phyloP scores from a whole-genome alignment of 1,284 basidiomycete genomes.

The Trametes pubescens region DNA sequence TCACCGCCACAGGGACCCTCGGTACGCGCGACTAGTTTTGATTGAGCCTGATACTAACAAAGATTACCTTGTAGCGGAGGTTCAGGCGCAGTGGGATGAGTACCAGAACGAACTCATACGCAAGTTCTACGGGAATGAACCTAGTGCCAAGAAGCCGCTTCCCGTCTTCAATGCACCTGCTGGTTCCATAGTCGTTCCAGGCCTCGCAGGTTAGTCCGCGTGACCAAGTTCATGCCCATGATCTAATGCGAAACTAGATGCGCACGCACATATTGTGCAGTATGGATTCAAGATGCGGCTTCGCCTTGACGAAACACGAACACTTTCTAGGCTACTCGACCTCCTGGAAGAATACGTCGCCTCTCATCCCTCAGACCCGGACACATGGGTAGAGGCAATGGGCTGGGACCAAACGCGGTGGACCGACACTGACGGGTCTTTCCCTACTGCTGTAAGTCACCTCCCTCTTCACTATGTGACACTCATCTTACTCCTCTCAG shows the following conservation, averaged over 20 bases:
- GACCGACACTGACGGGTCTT: slow-evolving; percentile 59
- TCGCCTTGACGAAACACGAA: slow-evolving; percentile 65
- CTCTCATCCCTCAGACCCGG: slow-evolving; percentile 55
- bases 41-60: slow-evolving; percentile 6
- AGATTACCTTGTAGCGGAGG: slow-evolving; percentile 35
- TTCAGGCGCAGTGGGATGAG: slow-evolving; percentile 39
- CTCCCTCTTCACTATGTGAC: neutral
- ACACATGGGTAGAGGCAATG: slow-evolving; percentile 83
- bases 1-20: slow-evolving; percentile 64
- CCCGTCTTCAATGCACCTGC: slow-evolving; percentile 52
- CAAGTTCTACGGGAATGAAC: slow-evolving; percentile 43
- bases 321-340: slow-evolving; percentile 68
- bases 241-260: slow-evolving; percentile 56
- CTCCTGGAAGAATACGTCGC: slow-evolving; percentile 70
- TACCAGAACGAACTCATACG: slow-evolving; percentile 41
- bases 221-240: neutral
- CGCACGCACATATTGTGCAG: slow-evolving; percentile 80
- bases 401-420: slow-evolving; percentile 95
- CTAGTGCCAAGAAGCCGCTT: slow-evolving; percentile 45
- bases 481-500: slow-evolving; percentile 51
- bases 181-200: slow-evolving; percentile 68
- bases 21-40: slow-evolving; percentile 40
- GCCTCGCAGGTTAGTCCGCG: slow-evolving; percentile 63
- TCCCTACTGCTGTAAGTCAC: slow-evolving; percentile 78
- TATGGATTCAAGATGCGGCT: slow-evolving; percentile 77